These are phyloP conservation scores for Curvularia sp. DNA, from an alignment of 2,329 filamentous ascomycete genomes.

Conservation along the genomic window DNA sequence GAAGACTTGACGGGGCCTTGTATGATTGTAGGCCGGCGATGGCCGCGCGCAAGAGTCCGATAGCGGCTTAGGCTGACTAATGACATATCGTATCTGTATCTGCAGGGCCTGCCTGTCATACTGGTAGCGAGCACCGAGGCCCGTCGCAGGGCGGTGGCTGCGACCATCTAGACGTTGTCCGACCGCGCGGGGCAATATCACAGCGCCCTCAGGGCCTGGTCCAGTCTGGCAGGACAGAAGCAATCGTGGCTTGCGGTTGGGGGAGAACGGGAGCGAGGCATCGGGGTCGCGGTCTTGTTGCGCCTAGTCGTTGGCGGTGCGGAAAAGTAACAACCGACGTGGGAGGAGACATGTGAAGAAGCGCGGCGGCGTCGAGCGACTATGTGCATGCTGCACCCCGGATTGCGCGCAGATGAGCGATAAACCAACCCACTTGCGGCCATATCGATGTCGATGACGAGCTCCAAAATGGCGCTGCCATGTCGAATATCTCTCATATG, in stretches of 20 bases:
- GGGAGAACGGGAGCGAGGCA: background rate
- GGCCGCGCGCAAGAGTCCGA: conserved; percentile 1
- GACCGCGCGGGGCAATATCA: conserved; percentile 5
- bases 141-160: conserved; percentile 14
- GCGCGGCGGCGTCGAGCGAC: conserved; percentile 9
- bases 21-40: background rate
- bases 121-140: conserved; percentile 8
- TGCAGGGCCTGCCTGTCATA: conserved; percentile 17
- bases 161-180: conserved; percentile 6
- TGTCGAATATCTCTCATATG: no score
- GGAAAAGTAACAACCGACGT: background rate
- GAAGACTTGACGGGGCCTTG: background rate
- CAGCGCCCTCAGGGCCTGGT: background rate
- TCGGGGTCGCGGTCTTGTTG: background rate
- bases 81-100: conserved; percentile 9
- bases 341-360: conserved; percentile 16
- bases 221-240: background rate
- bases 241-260: background rate
- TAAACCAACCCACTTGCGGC: conserved; percentile 18
- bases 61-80: conserved; percentile 18
- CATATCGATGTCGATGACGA: conserved; percentile 15
- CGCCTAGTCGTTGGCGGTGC: background rate
- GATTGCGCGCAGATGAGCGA: conserved; percentile 23
- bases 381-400: conserved; percentile 31
- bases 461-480: background rate